Conservation (phyloP, 768 basidiomycete species). For the Dictyophora rubrovolvata region DNA sequence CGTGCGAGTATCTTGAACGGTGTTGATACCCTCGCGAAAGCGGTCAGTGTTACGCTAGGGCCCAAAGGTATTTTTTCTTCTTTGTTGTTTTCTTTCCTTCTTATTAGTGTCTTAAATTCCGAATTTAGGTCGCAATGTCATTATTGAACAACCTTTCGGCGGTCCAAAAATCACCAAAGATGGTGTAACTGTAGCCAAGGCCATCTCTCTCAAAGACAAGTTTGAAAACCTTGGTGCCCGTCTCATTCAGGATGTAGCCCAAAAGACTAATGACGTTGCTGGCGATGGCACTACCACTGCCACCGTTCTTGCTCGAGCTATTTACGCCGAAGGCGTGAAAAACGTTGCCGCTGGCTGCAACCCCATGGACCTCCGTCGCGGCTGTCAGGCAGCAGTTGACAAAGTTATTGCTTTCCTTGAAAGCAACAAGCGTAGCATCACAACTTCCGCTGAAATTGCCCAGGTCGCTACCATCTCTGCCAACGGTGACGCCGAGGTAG, state of each 20-base stretch:
- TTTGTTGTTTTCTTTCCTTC: neutral
- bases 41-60: constrained; percentile 91
- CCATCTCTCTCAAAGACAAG: constrained; percentile 90
- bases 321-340: constrained; percentile 98
- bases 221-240: constrained; percentile 98
- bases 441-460: constrained; percentile 94
- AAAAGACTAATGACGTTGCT: constrained; percentile 93
- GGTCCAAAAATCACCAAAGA: constrained; percentile 96
- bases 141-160: constrained; percentile 89
- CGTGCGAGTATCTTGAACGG: constrained; percentile 89
- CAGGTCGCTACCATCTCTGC: constrained; percentile 96
- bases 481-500: constrained; percentile 78
- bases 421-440: constrained; percentile 83
- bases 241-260: constrained; percentile 90
- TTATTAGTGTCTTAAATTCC: constrained; percentile 11
- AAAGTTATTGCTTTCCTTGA: constrained; percentile 88
- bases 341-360: constrained; percentile 99
- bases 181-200: constrained; percentile 96
- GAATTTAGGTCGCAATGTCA: constrained; percentile 80
- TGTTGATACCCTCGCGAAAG: constrained; percentile 94
- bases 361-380: constrained; percentile 99
- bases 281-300: constrained; percentile 98
- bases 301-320: constrained; percentile 92
- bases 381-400: constrained; percentile 93
- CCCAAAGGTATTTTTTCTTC: constrained; percentile 62